A percentile compares a stretch with the other conserved stretches of the same genome.
phyloP scores from a whole-genome alignment of 805 yeast genomes.

The Suhomyces xylopsoci region DNA sequence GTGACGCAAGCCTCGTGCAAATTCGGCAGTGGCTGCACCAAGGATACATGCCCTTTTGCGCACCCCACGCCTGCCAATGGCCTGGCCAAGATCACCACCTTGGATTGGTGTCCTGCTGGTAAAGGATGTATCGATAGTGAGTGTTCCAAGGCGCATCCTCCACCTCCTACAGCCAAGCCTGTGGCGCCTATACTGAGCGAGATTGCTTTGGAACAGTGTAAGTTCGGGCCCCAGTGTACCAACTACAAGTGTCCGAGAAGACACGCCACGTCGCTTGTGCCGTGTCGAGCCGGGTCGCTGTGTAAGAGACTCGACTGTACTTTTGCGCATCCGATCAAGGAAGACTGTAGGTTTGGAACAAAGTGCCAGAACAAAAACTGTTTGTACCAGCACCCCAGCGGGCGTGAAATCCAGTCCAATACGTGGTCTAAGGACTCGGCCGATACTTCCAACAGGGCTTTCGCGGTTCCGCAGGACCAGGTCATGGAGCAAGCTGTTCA shows the following conservation, averaged over 20 bases:
- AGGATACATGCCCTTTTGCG: constrained; percentile 80
- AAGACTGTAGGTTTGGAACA: constrained; percentile 75
- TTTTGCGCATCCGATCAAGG: constrained; percentile 77
- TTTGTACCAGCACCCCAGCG: constrained; percentile 76
- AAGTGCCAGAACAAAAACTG: constrained; percentile 73
- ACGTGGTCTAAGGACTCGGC: constrained; percentile 36
- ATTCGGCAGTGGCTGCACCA: constrained; percentile 71
- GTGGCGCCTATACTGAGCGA: constrained; percentile 24
- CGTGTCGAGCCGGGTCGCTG: constrained; percentile 78
- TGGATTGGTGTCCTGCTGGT: constrained; percentile 77
- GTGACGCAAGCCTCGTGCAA: constrained; percentile 57
- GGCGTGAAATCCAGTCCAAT: constrained; percentile 43
- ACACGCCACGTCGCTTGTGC: constrained; percentile 70
- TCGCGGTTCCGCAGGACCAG: constrained; percentile 75
- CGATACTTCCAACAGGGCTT: constrained; percentile 44
- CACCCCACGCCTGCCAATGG: constrained; percentile 88
- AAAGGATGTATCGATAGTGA: constrained; percentile 56
- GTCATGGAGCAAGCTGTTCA: constrained; percentile 52
- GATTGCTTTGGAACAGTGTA: constrained; percentile 74
- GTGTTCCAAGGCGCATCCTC: constrained; percentile 81
- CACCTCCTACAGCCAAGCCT: constrained; percentile 49
- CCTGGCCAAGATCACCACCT: constrained; percentile 62
- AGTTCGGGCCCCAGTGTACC: constrained; percentile 72
- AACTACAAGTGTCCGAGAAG: constrained; percentile 77
- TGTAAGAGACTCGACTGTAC: constrained; percentile 80